Percentiles rank a stretch among this genome's conserved stretches.
These are phyloP conservation scores for Colletotrichum falcatum DNA, from an alignment of 2,329 filamentous ascomycete genomes.

Conservation along the genomic window DNA sequence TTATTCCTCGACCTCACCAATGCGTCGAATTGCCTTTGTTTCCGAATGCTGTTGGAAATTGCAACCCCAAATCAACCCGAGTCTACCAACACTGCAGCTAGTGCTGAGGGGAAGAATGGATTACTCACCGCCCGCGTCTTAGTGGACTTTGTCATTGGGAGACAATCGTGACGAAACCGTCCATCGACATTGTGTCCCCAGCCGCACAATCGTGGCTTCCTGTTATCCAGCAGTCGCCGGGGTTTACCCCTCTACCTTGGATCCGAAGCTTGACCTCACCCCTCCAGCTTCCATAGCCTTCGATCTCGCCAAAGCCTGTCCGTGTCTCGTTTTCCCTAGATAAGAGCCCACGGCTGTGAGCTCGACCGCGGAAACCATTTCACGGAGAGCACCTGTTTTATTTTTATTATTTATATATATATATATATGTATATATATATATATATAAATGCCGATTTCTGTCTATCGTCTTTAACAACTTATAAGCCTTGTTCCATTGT, in stretches of 20 bases:
- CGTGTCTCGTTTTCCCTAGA: not conserved
- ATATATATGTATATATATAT: no score
- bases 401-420: no score
- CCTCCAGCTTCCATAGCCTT: slow-evolving; percentile 35
- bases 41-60: no score
- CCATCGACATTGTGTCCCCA: slow-evolving; percentile 7
- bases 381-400: not conserved
- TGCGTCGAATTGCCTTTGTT: not conserved
- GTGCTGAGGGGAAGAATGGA: not conserved
- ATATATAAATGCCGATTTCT: not conserved
- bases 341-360: not conserved
- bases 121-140: slow-evolving; percentile 1
- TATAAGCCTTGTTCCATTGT: not conserved
- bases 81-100: not conserved
- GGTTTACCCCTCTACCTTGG: slow-evolving; percentile 18
- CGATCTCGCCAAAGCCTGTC: slow-evolving; percentile 11
- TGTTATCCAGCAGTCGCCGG: slow-evolving; percentile 9
- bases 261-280: slow-evolving; percentile 25
- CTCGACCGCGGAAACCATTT: not conserved
- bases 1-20: not conserved
- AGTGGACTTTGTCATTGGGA: slow-evolving; percentile 13
- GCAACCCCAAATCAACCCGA: not conserved
- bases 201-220: slow-evolving; percentile 27
- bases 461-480: not conserved
- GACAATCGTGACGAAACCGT: slow-evolving; percentile 20